Conservation (phyloP, 2,329 filamentous ascomycete genomes). For the Aspergillus sergii region DNA sequence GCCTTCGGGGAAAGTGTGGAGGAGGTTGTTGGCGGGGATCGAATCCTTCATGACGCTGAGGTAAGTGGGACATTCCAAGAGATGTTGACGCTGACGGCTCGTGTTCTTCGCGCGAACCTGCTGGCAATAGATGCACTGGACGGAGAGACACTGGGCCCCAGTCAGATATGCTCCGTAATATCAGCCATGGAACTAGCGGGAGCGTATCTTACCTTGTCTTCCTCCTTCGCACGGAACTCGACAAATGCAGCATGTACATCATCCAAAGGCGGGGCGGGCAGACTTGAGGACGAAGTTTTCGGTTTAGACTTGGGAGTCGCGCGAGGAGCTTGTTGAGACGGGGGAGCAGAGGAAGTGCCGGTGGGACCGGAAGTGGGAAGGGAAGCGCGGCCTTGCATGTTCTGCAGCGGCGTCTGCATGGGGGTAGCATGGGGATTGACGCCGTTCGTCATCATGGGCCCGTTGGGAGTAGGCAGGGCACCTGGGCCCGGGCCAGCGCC, state of each 20-base stretch:
- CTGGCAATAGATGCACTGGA: conserved; percentile 55
- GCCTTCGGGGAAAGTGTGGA: conserved; percentile 54
- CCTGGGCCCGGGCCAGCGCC: conserved; percentile 35
- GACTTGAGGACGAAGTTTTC: conserved; percentile 41
- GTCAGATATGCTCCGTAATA: conserved; percentile 7
- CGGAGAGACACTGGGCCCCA: conserved; percentile 46
- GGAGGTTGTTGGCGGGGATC: conserved; percentile 54
- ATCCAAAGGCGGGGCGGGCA: conserved; percentile 51
- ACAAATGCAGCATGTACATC: conserved; percentile 54
- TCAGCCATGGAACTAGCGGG: not conserved
- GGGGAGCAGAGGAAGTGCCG: conserved; percentile 33
- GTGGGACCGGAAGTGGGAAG: conserved; percentile 42
- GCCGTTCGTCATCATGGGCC: conserved; percentile 47
- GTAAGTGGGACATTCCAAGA: conserved; percentile 53
- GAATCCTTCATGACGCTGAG: conserved; percentile 56
- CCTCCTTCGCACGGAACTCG: conserved; percentile 51
- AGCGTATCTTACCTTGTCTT: conserved; percentile 43
- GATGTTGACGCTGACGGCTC: conserved; percentile 52
- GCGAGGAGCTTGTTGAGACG: conserved; percentile 36
- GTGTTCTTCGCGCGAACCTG: conserved; percentile 54
- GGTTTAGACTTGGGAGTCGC: conserved; percentile 42
- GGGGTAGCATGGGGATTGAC: conserved; percentile 47
- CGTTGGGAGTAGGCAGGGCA: conserved; percentile 45
- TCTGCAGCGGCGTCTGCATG: conserved; percentile 46
- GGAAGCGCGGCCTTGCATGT: conserved; percentile 42